phyloP scores from a whole-genome alignment of 345 rosid species.

The Erodium maritimum region DNA sequence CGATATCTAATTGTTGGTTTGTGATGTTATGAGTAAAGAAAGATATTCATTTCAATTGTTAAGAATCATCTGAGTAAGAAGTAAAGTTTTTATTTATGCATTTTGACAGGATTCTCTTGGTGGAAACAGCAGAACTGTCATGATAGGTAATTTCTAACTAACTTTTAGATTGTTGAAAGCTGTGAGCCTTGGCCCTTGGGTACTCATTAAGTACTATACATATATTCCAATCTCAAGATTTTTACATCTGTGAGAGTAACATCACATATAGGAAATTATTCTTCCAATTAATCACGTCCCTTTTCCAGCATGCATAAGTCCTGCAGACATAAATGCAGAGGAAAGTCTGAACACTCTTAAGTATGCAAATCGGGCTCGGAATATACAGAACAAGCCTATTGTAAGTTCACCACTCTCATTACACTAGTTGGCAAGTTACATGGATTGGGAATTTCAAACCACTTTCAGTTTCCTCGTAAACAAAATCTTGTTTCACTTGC shows the following conservation, averaged over 20 bases:
- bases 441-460: not conserved
- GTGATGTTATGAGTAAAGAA: no score
- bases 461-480: not conserved
- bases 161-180: not conserved
- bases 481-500: slow-evolving; percentile 7
- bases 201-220: no score
- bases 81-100: not conserved
- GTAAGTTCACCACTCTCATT: slow-evolving; percentile 41
- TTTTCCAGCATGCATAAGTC: slow-evolving; percentile 86
- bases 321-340: slow-evolving; percentile 97
- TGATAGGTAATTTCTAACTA: slow-evolving; percentile 58
- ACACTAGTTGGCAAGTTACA: not conserved
- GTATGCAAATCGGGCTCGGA: slow-evolving; percentile 98
- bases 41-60: no score
- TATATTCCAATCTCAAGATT: no score
- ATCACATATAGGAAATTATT: no score
- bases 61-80: not conserved
- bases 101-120: slow-evolving; percentile 88
- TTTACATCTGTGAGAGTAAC: no score
- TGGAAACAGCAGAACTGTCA: slow-evolving; percentile 97
- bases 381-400: slow-evolving; percentile 91
- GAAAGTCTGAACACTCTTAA: slow-evolving; percentile 96
- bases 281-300: not conserved
- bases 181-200: no score
- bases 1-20: no score